Base-by-base conservation (phyloP, 805 yeast species). In the Scheffersomyces amazonensis region DNA sequence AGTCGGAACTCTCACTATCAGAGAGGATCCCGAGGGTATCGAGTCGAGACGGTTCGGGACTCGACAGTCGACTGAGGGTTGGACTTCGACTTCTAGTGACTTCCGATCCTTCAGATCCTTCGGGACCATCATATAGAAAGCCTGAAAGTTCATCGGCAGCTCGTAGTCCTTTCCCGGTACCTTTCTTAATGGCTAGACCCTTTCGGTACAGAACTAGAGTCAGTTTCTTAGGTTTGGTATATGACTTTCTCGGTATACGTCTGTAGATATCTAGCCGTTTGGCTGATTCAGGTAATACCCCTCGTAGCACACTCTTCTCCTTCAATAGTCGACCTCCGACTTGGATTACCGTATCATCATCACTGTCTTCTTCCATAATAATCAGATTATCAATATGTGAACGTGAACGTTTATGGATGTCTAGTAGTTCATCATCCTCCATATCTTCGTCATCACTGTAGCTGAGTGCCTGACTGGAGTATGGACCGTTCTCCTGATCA, bases 241-340 rank as follows among this genome's bases (percentile, higher is more conserved):
- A 36, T 40, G 24, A 27, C 18, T 4, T 34, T 12, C 18, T 20
- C 15, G 20, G 12, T 12, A 31, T 32, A 15, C 27, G 3, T 30
- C 53, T 53, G 33, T 52, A 64, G 11, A 56, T 44, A 5, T 47
- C 51, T 7, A 64, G 46, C 16, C 69, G 41, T 39, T 60, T 66
- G 4, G 69, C 65, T 3, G 71, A 66, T 36, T 66, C 72, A 0
- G 73, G 73, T 11, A 66, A 47, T 1, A 60, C 64, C 0, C 73
- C 73, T 21, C 54, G 42, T 5, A 67, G 46, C 9, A 64, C 55
- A 28, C 52, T 55, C 32, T 53, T 62, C 31, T 62, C 62, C 38
- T 53, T 63, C 19, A 53, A 19, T 12, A 33, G 30, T 19, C 50
- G 41, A 2, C 63, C 63, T 3, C 63, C 64, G 9, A 58, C 60